A percentile compares a stretch with the other conserved stretches of the same genome.
phyloP scores from a whole-genome alignment of 192 early-diverging fungal genomes.

The Geosiphon pyriformis region DNA sequence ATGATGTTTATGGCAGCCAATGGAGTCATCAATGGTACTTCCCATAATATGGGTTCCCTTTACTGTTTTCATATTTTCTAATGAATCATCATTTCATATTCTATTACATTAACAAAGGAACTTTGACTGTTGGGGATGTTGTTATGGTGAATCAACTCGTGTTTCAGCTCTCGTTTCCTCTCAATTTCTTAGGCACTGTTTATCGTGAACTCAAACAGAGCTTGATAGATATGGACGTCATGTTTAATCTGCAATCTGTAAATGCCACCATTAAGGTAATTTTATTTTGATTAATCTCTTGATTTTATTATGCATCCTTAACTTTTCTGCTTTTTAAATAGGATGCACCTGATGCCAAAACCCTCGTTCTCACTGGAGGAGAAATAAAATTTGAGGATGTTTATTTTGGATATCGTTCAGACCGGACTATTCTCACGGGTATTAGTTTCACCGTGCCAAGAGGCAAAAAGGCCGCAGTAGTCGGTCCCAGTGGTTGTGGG shows the following conservation, averaged over 20 bases:
- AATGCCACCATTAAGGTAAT: constrained; percentile 33
- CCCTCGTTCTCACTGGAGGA: constrained; percentile 54
- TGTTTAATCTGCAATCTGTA: constrained; percentile 78
- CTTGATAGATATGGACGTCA: constrained; percentile 94
- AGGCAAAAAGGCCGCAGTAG: constrained; percentile 85
- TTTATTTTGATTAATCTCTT: neutral
- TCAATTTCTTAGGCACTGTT: constrained; percentile 97
- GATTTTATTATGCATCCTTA: neutral
- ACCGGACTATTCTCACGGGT: constrained; percentile 53
- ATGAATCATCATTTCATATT: neutral
- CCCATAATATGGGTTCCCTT: neutral
- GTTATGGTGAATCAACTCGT: constrained; percentile 99
- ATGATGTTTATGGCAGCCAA: constrained; percentile 98
- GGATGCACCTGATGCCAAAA: constrained; percentile 54
- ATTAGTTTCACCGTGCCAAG: constrained; percentile 79
- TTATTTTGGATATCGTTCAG: constrained; percentile 78
- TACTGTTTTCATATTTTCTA: neutral
- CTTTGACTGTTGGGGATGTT: constrained; percentile 92
- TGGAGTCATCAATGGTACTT: constrained; percentile 59
- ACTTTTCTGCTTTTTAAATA: neutral
- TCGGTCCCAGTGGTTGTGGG: constrained; percentile 92
- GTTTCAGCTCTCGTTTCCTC: constrained; percentile 94
- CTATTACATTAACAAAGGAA: constrained; percentile 45
- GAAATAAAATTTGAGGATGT: constrained; percentile 86
- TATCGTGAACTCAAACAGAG: constrained; percentile 95